phyloP scores from a whole-genome alignment of 2,329 filamentous ascomycete genomes.

The Ascochyta pisi region DNA sequence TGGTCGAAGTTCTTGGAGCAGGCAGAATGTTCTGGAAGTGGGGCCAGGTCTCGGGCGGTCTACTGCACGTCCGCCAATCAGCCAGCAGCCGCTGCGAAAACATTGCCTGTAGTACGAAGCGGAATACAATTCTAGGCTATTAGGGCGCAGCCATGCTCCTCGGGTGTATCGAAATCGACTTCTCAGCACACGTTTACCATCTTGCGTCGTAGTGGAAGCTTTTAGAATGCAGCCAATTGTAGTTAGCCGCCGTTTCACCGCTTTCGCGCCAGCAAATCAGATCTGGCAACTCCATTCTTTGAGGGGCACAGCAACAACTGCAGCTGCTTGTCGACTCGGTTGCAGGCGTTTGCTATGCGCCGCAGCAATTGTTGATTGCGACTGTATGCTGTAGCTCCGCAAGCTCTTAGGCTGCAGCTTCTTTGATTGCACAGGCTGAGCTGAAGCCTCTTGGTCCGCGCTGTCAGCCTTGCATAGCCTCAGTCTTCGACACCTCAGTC shows the following conservation, averaged over 20 bases:
- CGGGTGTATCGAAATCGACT: too few relatives aligned
- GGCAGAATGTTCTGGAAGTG: constrained; percentile 33
- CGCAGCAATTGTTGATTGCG: background rate
- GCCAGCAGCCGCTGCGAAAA: too few relatives aligned
- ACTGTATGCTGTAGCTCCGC: background rate
- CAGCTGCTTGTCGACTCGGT: background rate
- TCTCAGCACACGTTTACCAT: too few relatives aligned
- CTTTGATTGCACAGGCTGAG: background rate
- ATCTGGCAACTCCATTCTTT: constrained; percentile 3
- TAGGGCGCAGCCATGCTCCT: too few relatives aligned
- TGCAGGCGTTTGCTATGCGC: background rate
- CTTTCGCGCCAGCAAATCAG: constrained; percentile 17
- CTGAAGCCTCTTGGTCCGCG: background rate
- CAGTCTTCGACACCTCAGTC: constrained; percentile 9
- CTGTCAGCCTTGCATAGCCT: constrained; percentile 22
- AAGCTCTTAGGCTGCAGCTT: constrained; percentile 1
- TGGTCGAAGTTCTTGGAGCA: constrained; percentile 39
- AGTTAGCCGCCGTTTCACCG: constrained; percentile 29
- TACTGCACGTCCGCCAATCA: too few relatives aligned
- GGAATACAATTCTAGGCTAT: too few relatives aligned
- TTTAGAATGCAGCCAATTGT: constrained; percentile 32
- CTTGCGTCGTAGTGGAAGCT: constrained; percentile 29
- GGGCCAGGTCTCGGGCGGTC: too few relatives aligned
- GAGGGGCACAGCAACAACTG: constrained; percentile 11
- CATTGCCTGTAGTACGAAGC: too few relatives aligned